Base-by-base conservation (phyloP, 495 filamentous ascomycete species). In the Neurospora sp. region DNA sequence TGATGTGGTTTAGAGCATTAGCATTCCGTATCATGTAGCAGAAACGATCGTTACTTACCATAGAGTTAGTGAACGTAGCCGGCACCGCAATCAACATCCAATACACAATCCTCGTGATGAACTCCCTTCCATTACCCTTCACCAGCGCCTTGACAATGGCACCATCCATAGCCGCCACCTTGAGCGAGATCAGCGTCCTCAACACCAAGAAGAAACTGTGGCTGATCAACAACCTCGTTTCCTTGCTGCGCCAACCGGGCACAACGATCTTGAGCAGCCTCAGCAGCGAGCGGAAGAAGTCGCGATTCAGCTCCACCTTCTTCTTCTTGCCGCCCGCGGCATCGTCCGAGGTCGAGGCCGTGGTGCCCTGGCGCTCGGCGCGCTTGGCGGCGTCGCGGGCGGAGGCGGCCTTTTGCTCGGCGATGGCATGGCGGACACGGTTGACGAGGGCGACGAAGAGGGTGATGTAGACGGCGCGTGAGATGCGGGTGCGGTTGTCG, bases 61-160 rank as follows among this genome's bases (percentile, higher is more conserved):
- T 98, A 2, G 96, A 98, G 82, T 99, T 99, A 35, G 96, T 99
- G 76, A 98, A 99, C 0, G 96, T 98, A 20, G 96, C 96, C 5
- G 96, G 96, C n/a, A 99, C 86, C 59, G 96, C 94, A 76, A 99
- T 95, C 75, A 93, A 82, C 96, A 99, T 99, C 96, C 96, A 99
- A 94, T 95, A 98, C 5, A 96, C 89, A 74, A 99, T 88, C 10
- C 93, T 91, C 68, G 89, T 88, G 76, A 98, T 84, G 76, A 99
- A 99, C 70, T 97, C 93, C 81, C 87, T 94, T 22, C 96, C 96
- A 76, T 90, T 95, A 8, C 96, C 96, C 77, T 93, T 89, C 37
- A 99, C 93, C 72, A 99, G 82, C 75, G 89, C 93, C 80, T 94
- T 97, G 40, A 98, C 96, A 44, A 99, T 86, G 70, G 89, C 89